Base-by-base conservation (phyloP, 2,329 filamentous ascomycete genomes). In the Aureobasidium melanogenum region DNA sequence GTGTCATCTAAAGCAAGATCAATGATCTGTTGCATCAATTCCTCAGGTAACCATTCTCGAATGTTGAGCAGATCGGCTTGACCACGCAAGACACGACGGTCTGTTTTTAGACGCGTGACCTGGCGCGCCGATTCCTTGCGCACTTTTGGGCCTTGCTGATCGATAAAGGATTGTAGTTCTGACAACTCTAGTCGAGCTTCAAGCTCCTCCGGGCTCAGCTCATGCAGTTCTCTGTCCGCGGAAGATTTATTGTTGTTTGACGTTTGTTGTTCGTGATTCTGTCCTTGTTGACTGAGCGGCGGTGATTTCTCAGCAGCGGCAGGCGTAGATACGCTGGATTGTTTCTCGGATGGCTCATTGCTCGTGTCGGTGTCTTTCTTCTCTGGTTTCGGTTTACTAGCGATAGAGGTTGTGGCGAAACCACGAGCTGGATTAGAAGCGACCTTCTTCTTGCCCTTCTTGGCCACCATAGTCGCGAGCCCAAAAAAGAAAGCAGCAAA, bases 361-460 rank as follows among this genome's bases (percentile, higher is more conserved):
- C 67, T 68, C 26, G 64, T 64, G 48, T 69, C 65, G 50, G 32
- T 10, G 28, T 68, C 67, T n/a, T 63, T 65, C 62, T 64, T 65
- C 50, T 75, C 71, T 62, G 74, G 64, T 70, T 93, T 91, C 48
- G 83, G 79, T 71, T 89, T 82, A 9, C 85, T 81, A 46, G 91
- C 90, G 63, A 96, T 83, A 1, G 93, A 97, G 14, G 90, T 95
- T 5, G 94, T 99, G 66, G 93, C 91, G 76, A 97, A 96, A 19
- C 92, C 94, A 73, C 94, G 83, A 41, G 91, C 91, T 63, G 92
- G 90, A 74, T 97, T 97, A 34, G 87, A 84, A 28, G 84, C 84
- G 60, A 88, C 82, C 82, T 97, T 97, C 80, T 91, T 95, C 79
- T 97, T 96, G 78, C 96, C 96, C 75, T 90, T 88, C 64, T 79